phyloP scores from a whole-genome alignment of 768 basidiomycete genomes.

The Pleurotus giganteus region DNA sequence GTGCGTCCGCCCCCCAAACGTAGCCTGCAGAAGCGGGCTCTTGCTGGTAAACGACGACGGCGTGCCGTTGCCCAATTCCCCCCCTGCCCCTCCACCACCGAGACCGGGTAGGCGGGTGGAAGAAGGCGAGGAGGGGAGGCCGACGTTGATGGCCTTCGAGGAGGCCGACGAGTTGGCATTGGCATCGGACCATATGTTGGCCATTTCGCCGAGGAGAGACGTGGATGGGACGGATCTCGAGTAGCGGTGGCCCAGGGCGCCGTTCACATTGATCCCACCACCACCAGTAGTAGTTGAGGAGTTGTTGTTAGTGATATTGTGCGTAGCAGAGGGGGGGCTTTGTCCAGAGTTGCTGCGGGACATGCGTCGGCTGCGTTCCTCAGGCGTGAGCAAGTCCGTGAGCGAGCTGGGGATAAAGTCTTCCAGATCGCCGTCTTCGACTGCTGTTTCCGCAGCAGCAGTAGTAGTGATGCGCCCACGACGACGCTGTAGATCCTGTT shows the following conservation, averaged over 20 bases:
- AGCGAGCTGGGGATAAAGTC: constrained; percentile 89
- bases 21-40: not conserved
- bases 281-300: constrained; percentile 16
- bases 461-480: constrained; percentile 29
- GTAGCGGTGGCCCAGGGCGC: constrained; percentile 59
- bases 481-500: constrained; percentile 29
- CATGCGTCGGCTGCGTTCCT: constrained; percentile 81
- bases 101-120: too few relatives aligned
- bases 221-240: constrained; percentile 82
- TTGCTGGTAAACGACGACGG: constrained; percentile 16
- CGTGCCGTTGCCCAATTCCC: constrained; percentile 21
- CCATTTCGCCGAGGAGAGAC: constrained; percentile 70
- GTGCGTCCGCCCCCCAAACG: constrained; percentile 21
- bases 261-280: constrained; percentile 21
- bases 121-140: constrained; percentile 31
- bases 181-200: constrained; percentile 78
- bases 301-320: constrained; percentile 8
- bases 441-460: too few relatives aligned
- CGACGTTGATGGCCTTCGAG: constrained; percentile 16
- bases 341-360: constrained; percentile 65
- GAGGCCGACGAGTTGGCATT: constrained; percentile 20
- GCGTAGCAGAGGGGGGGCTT: constrained; percentile 16
- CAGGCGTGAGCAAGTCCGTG: constrained; percentile 86
- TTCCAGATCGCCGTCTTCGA: constrained; percentile 77
- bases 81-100: too few relatives aligned